Evolutionary conservation across 2,329 filamentous ascomycete genomes (phyloP).

Genomic region (Orbilia brochopaga): DNA sequence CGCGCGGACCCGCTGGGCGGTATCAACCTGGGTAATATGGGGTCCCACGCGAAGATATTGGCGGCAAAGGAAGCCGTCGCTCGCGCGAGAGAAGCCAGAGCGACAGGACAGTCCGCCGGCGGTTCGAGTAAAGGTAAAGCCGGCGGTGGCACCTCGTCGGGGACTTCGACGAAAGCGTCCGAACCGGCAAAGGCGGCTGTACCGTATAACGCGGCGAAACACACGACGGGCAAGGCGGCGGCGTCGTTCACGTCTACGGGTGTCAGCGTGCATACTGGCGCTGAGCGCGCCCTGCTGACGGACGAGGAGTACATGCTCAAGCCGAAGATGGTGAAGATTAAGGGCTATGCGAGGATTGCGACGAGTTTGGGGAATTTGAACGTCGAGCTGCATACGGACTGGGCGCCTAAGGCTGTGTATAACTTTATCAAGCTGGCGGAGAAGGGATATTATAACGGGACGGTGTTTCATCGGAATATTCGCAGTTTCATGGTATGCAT

Average conservation of each 20-base stretch:
- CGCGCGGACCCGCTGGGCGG: conserved; percentile 65
- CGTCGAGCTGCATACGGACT: conserved; percentile 87
- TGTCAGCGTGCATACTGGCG: conserved; percentile 86
- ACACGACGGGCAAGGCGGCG: conserved; percentile 88
- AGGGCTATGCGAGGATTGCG: conserved; percentile 87
- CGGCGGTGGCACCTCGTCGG: neutral
- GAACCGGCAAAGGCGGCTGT: conserved; percentile 53
- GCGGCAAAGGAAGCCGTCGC: conserved; percentile 94
- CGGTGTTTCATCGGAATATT: conserved; percentile 91
- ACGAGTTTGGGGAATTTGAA: conserved; percentile 86
- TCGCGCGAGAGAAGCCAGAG: conserved; percentile 69
- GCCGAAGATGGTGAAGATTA: conserved; percentile 83
- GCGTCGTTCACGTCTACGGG: conserved; percentile 96
- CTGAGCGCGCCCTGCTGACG: conserved; percentile 80
- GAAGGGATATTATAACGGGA: conserved; percentile 84
- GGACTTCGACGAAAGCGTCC: conserved; percentile 4
- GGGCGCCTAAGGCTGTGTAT: conserved; percentile 91
- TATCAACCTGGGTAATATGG: conserved; percentile 81
- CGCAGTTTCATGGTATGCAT: conserved; percentile 81
- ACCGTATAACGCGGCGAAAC: conserved; percentile 83
- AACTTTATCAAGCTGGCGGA: conserved; percentile 90
- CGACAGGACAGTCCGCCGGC: conserved; percentile 52
- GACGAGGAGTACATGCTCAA: conserved; percentile 98
- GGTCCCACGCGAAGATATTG: conserved; percentile 79
- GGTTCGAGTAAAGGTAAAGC: conserved; percentile 23